These are phyloP conservation scores for Ceratocystis eucalypticola DNA, from an alignment of 2,329 filamentous ascomycete genomes.

Conservation along the genomic window DNA sequence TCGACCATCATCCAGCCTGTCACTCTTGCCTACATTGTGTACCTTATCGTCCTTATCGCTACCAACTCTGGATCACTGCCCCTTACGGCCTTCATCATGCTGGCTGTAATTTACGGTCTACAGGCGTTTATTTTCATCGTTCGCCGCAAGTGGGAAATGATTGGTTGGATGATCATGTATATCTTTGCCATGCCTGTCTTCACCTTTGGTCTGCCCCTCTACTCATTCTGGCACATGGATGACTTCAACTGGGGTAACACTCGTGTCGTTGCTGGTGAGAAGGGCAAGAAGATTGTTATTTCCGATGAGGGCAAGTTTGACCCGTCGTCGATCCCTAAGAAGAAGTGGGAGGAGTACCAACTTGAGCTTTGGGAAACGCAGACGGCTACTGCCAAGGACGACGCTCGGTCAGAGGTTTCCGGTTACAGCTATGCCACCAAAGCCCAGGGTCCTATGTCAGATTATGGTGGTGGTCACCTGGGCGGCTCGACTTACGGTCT, in stretches of 20 bases:
- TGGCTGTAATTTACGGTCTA: slow-evolving; percentile 92
- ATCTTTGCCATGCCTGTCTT: slow-evolving; percentile 84
- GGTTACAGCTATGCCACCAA: slow-evolving; percentile 91
- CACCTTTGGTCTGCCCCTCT: slow-evolving; percentile 76
- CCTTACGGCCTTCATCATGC: slow-evolving; percentile 73
- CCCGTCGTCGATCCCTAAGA: slow-evolving; percentile 78
- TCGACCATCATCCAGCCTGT: slow-evolving; percentile 88
- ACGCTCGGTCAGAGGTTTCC: slow-evolving; percentile 76
- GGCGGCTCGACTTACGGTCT: slow-evolving; percentile 22
- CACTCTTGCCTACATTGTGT: slow-evolving; percentile 76
- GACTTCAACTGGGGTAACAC: slow-evolving; percentile 99
- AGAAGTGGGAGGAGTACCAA: slow-evolving; percentile 99
- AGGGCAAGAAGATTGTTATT: slow-evolving; percentile 81
- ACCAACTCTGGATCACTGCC: slow-evolving; percentile 54
- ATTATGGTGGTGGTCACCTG: slow-evolving; percentile 53
- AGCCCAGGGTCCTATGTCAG: slow-evolving; percentile 48
- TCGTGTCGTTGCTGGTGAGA: slow-evolving; percentile 87
- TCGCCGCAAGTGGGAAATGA: slow-evolving; percentile 97
- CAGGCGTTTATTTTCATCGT: slow-evolving; percentile 96
- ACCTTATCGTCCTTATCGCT: slow-evolving; percentile 65
- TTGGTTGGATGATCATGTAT: slow-evolving; percentile 98
- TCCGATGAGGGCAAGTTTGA: slow-evolving; percentile 98
- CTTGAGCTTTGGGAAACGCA: slow-evolving; percentile 94
- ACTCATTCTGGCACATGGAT: slow-evolving; percentile 99
- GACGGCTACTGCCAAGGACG: slow-evolving; percentile 64